Percentiles rank a stretch among this genome's conserved stretches.
Evolutionary conservation across 495 filamentous ascomycete genomes (phyloP).

Genomic region (Penicillium riverlandense): DNA sequence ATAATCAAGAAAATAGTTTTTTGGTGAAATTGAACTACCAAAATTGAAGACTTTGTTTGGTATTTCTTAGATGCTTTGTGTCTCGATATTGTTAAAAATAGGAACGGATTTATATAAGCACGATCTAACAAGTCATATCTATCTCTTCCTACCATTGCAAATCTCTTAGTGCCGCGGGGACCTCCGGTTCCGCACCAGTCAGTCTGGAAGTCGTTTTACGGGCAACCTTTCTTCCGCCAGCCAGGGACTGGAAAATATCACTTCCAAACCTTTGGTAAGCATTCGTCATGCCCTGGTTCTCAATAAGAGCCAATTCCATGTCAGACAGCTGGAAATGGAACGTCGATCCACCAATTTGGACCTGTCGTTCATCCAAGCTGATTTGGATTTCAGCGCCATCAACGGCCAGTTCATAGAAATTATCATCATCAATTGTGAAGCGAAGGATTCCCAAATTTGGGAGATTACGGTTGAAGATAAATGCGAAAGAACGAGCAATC

Average conservation of each 20-base stretch:
- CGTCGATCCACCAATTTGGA: slow-evolving; percentile 12
- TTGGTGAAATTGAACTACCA: no score
- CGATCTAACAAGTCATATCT: neutral
- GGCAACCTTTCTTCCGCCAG: neutral
- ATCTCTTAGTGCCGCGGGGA: neutral
- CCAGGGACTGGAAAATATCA: slow-evolving; percentile 14
- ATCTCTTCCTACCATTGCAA: neutral
- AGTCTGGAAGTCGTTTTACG: neutral
- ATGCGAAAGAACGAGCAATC: slow-evolving; percentile 29
- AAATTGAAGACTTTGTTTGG: no score
- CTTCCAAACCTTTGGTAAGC: slow-evolving; percentile 28
- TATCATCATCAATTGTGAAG: slow-evolving; percentile 18
- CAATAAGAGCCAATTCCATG: slow-evolving; percentile 24
- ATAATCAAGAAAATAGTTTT: no score
- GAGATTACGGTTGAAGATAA: slow-evolving; percentile 31
- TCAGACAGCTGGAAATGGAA: slow-evolving; percentile 21
- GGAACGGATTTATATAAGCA: no score
- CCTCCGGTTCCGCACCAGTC: neutral
- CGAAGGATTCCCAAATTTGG: slow-evolving; percentile 27
- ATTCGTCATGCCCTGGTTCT: slow-evolving; percentile 16
- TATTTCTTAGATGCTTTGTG: no score
- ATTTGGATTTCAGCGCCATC: slow-evolving; percentile 21
- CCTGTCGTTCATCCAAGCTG: slow-evolving; percentile 8
- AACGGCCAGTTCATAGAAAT: slow-evolving; percentile 21
- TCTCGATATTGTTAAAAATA: no score